phyloP scores from a whole-genome alignment of 495 filamentous ascomycete species.

The Penicillium salamii region DNA sequence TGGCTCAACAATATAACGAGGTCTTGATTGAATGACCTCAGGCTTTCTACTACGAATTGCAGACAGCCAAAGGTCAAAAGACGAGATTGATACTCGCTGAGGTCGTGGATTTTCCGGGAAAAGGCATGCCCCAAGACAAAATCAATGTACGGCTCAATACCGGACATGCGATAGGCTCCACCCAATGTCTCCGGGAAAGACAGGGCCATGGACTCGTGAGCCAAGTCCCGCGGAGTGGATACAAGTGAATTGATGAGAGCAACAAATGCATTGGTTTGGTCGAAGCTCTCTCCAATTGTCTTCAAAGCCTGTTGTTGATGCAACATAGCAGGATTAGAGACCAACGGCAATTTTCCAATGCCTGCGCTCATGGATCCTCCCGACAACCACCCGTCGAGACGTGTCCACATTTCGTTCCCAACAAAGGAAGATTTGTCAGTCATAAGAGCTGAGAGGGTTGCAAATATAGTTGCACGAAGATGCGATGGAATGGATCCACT shows the following conservation, averaged over 20 bases:
- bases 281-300: constrained; percentile 64
- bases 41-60: constrained; percentile 68
- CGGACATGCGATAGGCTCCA: constrained; percentile 71
- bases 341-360: constrained; percentile 33
- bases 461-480: constrained; percentile 74
- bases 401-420: constrained; percentile 65
- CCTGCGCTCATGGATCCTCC: constrained; percentile 45
- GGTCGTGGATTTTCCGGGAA: constrained; percentile 54
- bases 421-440: constrained; percentile 58
- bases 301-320: constrained; percentile 55
- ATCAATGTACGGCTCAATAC: constrained; percentile 90
- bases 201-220: constrained; percentile 57
- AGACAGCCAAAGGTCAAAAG: constrained; percentile 75
- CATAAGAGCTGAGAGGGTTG: constrained; percentile 63
- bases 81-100: constrained; percentile 58
- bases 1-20: constrained; percentile 77
- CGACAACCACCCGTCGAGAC: constrained; percentile 70
- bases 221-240: constrained; percentile 50
- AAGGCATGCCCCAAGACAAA: constrained; percentile 78
- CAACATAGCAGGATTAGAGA: constrained; percentile 38
- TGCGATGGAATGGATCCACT: constrained; percentile 65
- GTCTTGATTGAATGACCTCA: constrained; percentile 87
- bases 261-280: constrained; percentile 80
- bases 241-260: constrained; percentile 67
- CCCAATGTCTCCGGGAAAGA: constrained; percentile 89